Conservation (phyloP, 2,329 filamentous ascomycete genomes). For the Colletotrichum sp. region DNA sequence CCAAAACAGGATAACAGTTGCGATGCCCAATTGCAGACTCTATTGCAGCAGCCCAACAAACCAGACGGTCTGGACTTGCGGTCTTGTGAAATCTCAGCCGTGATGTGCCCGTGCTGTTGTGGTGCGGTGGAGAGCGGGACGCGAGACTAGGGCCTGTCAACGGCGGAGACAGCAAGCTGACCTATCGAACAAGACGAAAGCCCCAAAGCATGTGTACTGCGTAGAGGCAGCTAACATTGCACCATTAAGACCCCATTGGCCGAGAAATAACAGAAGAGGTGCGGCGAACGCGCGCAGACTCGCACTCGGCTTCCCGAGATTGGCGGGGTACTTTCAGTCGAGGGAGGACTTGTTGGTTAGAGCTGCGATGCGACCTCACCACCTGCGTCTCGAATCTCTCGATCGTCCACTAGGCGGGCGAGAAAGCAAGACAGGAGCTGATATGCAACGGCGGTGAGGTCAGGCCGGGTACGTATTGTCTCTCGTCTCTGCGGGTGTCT, state of each 20-base stretch:
- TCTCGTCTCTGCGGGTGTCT: background rate
- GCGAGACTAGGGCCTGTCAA: background rate
- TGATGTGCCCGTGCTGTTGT: background rate
- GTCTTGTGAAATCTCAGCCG: background rate
- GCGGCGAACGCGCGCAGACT: background rate
- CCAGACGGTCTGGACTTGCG: background rate
- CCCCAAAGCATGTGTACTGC: background rate
- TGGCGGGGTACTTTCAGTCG: background rate
- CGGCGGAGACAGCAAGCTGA: background rate
- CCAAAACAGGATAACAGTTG: background rate
- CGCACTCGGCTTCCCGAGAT: background rate
- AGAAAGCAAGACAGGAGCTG: background rate
- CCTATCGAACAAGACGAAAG: background rate
- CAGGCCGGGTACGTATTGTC: background rate
- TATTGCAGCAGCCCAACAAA: background rate
- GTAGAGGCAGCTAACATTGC: background rate
- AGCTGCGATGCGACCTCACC: background rate
- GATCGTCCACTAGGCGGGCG: background rate
- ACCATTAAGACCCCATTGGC: background rate
- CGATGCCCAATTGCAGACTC: background rate
- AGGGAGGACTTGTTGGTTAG: background rate
- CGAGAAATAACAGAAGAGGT: background rate
- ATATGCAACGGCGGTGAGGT: constrained; percentile 17
- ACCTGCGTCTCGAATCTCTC: background rate
- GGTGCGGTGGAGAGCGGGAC: background rate